A percentile compares a stretch with the other conserved stretches of the same genome.
Conservation (phyloP, 345 rosid species). For the Schrenkiella parvula region DNA sequence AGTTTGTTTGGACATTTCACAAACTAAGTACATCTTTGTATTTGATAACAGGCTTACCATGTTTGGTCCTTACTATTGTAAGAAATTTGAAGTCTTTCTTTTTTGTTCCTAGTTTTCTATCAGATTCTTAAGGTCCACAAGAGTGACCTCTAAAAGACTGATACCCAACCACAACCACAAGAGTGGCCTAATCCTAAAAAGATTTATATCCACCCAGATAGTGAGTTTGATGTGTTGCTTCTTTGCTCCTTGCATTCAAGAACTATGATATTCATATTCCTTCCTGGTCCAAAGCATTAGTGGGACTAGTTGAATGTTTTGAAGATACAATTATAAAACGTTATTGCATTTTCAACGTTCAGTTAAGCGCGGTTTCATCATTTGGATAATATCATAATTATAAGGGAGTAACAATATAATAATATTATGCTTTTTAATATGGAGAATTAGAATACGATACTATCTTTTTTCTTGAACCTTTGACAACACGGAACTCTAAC, state of each 20-base stretch:
- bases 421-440: not conserved
- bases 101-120: not conserved
- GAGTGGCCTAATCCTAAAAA: not conserved
- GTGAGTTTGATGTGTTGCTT: conserved; percentile 5
- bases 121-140: not conserved
- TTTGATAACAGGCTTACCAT: not conserved
- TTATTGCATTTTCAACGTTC: not conserved
- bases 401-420: not conserved
- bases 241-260: not conserved
- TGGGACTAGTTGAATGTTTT: not conserved
- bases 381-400: not conserved
- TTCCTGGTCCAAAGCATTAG: not conserved
- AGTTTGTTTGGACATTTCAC: not conserved
- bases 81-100: not conserved
- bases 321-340: not conserved
- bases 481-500: not conserved
- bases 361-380: not conserved
- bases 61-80: not conserved
- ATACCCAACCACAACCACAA: conserved; percentile 11
- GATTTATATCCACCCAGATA: conserved; percentile 8
- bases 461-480: not conserved
- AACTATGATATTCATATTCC: not conserved
- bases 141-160: not conserved
- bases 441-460: not conserved
- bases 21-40: not conserved